Percentiles rank a stretch among this genome's conserved stretches.
These are phyloP conservation scores for Fusarium ambrosium DNA, from an alignment of 2,329 filamentous ascomycete species.

Conservation along the genomic window DNA sequence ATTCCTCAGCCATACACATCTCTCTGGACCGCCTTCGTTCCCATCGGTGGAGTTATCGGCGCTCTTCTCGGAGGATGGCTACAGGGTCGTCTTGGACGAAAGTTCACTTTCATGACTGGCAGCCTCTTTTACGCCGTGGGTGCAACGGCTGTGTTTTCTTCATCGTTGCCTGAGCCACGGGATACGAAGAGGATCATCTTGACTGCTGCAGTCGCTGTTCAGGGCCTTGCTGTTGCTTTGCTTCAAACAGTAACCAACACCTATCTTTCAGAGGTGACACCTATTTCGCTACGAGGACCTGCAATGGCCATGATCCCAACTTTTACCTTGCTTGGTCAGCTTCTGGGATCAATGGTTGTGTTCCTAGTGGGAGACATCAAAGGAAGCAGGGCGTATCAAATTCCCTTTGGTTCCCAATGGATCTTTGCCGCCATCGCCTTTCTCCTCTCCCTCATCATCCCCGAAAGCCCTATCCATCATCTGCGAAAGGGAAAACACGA, in stretches of 20 bases:
- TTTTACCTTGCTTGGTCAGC: constrained; percentile 1
- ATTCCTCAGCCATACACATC: constrained; percentile 2
- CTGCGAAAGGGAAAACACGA: neutral
- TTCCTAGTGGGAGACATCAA: neutral
- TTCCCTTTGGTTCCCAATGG: constrained; percentile 14
- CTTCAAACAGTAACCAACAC: neutral
- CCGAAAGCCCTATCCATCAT: constrained; percentile 4
- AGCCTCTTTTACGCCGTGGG: neutral
- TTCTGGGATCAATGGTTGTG: neutral
- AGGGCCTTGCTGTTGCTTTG: neutral
- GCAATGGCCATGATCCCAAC: constrained; percentile 4
- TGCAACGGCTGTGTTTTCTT: neutral
- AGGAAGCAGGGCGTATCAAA: neutral
- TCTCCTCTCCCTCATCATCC: neutral
- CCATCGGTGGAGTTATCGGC: neutral
- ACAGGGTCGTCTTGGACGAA: constrained; percentile 13
- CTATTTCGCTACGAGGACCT: neutral
- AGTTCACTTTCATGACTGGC: neutral
- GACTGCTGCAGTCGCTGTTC: neutral
- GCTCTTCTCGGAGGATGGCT: constrained; percentile 9
- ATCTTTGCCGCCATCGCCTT: neutral
- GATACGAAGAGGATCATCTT: neutral
- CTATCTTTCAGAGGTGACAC: constrained; percentile 9
- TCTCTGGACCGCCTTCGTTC: constrained; percentile 13
- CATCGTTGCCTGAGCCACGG: neutral